Evolutionary conservation across 208 protist species (phyloP), one percentile per base, ranked within the genome.

Genomic region (Leptomonas pyrrhocoris): DNA sequence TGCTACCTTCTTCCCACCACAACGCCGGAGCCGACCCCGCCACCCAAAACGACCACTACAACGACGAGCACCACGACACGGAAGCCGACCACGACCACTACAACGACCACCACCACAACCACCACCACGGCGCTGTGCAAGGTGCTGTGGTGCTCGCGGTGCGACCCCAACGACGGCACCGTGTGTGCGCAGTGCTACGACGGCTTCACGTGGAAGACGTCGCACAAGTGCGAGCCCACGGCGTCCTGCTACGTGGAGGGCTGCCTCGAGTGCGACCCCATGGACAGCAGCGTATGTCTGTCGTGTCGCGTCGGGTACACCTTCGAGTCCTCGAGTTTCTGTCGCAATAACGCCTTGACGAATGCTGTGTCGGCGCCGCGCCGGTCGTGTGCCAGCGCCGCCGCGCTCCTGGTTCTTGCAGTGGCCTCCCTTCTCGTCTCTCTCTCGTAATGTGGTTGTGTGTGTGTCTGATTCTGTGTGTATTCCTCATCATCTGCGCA

Each of bases 121-220:
- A 60, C 55, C 30, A 60, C 36, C 4, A 60, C 55, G n/a, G 55
- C 55, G 36, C 13, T 60, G 34, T 60, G 55, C 55, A 31, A 4
- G 9, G 55, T 43, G 31, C 55, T 43, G 55, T 46, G 55, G 55
- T 60, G 55, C 36, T 46, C 55, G 36, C 7, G n/a, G 34, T 60
- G 55, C 36, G 55, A 60, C 36, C 30, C 43, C 55, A 46, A 60
- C 34, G 31, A 60, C 55, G n/a, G 55, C 36, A 25, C 28, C 36
- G 55, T 60, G 19, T 60, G 55, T 46, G 36, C 36, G 21, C n/a
- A 60, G 55, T 60, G 55, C 36, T 46, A 60, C 36, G 36, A 46
- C 36, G 55, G 55, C 55, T 60, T 60, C 55, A 46, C 11, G 19
- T 60, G 55, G 55, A 60, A 60, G 55, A 60, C 43, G 36, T 60